Percentiles rank a stretch among this genome's conserved stretches.
phyloP scores from a whole-genome alignment of 306 rosid genomes.

The Leucaena leucocephala region DNA sequence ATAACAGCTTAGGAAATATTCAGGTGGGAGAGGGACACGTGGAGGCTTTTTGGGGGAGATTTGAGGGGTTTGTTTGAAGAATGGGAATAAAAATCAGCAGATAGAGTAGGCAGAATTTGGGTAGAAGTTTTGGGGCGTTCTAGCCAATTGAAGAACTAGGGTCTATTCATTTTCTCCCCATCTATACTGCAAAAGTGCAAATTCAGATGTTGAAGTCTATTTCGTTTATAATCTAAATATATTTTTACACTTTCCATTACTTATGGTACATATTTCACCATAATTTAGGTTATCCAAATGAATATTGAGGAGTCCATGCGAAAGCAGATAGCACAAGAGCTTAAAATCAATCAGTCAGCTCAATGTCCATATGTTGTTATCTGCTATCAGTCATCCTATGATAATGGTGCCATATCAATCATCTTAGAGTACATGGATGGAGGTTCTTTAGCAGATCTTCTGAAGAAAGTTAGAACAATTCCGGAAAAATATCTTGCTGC shows the following conservation, averaged over 20 bases:
- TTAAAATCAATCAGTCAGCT: constrained; percentile 85
- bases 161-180: neutral
- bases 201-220: neutral
- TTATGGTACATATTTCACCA: constrained; percentile 29
- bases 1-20: neutral
- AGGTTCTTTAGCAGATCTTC: constrained; percentile 85
- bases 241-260: constrained; percentile 6
- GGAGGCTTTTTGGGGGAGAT: neutral
- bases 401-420: constrained; percentile 82
- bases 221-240: constrained; percentile 11
- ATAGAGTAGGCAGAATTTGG: neutral
- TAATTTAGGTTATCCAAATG: constrained; percentile 82
- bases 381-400: constrained; percentile 77
- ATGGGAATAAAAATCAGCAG: neutral
- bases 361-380: constrained; percentile 86
- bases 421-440: constrained; percentile 99
- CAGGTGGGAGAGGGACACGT: neutral
- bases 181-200: neutral
- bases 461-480: constrained; percentile 72
- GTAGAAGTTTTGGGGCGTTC: neutral
- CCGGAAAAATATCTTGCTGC: constrained; percentile 82
- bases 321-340: constrained; percentile 73
- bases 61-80: neutral
- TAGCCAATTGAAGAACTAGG: neutral
- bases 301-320: constrained; percentile 68